A percentile compares a stretch with the other conserved stretches of the same genome.
Evolutionary conservation across 139 green algal genomes (phyloP).

Genomic region (Pycnococcus provasolii): DNA sequence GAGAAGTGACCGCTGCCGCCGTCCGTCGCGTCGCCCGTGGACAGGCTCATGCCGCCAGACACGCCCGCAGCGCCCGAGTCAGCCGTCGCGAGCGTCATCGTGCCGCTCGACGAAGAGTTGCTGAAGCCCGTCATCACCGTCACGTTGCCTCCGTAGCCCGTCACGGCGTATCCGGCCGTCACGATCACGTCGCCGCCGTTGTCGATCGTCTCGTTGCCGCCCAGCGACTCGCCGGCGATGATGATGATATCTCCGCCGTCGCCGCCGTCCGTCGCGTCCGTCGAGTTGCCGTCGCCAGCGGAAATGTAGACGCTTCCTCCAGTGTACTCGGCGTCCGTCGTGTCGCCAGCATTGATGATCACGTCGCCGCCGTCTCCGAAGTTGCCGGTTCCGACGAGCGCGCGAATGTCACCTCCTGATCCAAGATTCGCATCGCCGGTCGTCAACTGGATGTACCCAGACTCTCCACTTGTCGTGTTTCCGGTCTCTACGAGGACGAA

Average conservation of each 20-base stretch:
- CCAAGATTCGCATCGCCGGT: neutral
- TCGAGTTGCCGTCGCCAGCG: neutral
- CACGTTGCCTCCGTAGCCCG: too few species aligned
- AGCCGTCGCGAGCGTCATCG: conserved; percentile 2
- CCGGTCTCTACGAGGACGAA: conserved; percentile 10
- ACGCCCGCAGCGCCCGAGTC: conserved; percentile 9
- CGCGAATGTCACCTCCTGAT: neutral
- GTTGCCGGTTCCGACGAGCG: conserved; percentile 11
- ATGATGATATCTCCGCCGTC: neutral
- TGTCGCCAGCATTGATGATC: conserved; percentile 15
- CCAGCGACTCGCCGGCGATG: neutral
- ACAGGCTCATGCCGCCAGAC: conserved; percentile 1
- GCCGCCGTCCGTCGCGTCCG: neutral
- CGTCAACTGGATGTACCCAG: neutral
- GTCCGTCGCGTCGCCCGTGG: neutral
- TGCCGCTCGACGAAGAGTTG: neutral
- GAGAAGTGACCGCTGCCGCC: neutral
- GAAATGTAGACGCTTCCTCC: conserved; percentile 1
- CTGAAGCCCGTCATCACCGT: too few species aligned
- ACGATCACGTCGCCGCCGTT: neutral
- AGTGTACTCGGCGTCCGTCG: neutral
- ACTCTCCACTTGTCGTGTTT: conserved; percentile 1
- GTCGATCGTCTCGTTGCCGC: neutral
- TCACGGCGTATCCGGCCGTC: neutral
- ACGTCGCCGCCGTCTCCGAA: conserved; percentile 16